Conservation (phyloP, 148 eudicot species). For the Hydrangea macrophylla region DNA sequence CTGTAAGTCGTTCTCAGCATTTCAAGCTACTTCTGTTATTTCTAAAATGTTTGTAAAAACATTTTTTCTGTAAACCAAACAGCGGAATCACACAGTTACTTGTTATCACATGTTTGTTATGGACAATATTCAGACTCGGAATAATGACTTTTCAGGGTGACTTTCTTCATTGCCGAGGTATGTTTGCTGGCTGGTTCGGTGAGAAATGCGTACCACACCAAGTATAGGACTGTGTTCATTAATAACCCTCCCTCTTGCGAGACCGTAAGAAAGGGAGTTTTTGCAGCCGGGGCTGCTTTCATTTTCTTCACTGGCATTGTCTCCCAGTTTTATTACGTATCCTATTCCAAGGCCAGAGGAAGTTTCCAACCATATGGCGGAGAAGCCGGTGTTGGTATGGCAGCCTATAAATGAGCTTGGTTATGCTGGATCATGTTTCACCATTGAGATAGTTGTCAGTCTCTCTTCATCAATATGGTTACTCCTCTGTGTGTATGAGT, state of each 20-base stretch:
- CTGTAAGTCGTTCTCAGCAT: neutral
- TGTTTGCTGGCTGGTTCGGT: conserved; percentile 87
- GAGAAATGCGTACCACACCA: conserved; percentile 75
- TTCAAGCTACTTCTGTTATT: neutral
- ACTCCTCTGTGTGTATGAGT: neutral
- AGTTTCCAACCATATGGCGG: conserved; percentile 42
- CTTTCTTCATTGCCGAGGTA: conserved; percentile 67
- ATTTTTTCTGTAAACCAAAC: neutral
- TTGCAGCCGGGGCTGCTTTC: conserved; percentile 92
- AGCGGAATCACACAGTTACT: neutral
- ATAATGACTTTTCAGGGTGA: conserved; percentile 43
- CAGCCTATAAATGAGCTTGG: conserved; percentile 34
- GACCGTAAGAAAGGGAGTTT: conserved; percentile 85
- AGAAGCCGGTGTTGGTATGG: conserved; percentile 47
- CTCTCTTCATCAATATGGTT: neutral
- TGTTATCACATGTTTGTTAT: neutral
- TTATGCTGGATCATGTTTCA: neutral
- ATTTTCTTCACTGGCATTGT: conserved; percentile 60
- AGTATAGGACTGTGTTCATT: conserved; percentile 36
- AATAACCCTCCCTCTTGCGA: conserved; percentile 61
- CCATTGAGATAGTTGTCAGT: neutral
- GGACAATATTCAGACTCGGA: neutral
- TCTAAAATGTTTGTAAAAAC: too few relatives aligned
- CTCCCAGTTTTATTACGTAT: conserved; percentile 63
- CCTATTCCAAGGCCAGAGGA: conserved; percentile 55